Conservation (phyloP, 2,329 filamentous ascomycete species). For the Hymenoscyphus albidus region DNA sequence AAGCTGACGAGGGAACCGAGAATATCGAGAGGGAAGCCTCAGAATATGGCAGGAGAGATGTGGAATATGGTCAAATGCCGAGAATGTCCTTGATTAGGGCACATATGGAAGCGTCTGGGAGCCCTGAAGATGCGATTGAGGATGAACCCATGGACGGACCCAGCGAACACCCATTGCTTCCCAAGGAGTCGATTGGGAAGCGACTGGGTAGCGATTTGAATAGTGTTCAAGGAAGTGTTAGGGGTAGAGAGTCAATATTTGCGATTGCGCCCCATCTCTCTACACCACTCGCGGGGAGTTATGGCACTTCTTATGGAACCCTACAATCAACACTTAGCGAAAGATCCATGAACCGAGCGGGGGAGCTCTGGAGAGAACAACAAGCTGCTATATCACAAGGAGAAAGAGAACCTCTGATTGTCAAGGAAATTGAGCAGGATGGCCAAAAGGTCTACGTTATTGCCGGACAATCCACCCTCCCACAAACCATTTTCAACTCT, state of each 20-base stretch:
- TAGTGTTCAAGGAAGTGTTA: slow-evolving; percentile 33
- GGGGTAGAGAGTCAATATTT: slow-evolving; percentile 50
- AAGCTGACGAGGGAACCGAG: slow-evolving; percentile 48
- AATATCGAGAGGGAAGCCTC: slow-evolving; percentile 20
- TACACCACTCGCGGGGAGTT: slow-evolving; percentile 68
- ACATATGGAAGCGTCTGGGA: slow-evolving; percentile 44
- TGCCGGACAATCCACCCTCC: slow-evolving; percentile 89
- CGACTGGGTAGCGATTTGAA: slow-evolving; percentile 22
- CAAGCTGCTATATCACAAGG: slow-evolving; percentile 45
- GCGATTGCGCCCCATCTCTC: slow-evolving; percentile 57
- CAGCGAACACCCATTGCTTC: slow-evolving; percentile 36
- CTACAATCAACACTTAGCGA: slow-evolving; percentile 35
- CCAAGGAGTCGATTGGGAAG: slow-evolving; percentile 35
- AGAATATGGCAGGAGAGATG: slow-evolving; percentile 28
- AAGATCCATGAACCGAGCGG: slow-evolving; percentile 49
- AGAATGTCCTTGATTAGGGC: slow-evolving; percentile 45
- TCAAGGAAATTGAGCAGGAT: slow-evolving; percentile 85
- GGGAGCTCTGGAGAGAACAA: slow-evolving; percentile 50
- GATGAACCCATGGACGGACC: slow-evolving; percentile 23
- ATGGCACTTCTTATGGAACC: slow-evolving; percentile 59
- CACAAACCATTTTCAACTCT: slow-evolving; percentile 94
- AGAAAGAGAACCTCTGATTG: slow-evolving; percentile 71
- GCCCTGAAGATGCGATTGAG: slow-evolving; percentile 30
- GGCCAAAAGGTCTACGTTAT: slow-evolving; percentile 80
- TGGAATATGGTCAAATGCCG: slow-evolving; percentile 25